These are phyloP conservation scores for Diaporthe australafricana DNA, from an alignment of 2,329 filamentous ascomycete genomes.

Conservation along the genomic window DNA sequence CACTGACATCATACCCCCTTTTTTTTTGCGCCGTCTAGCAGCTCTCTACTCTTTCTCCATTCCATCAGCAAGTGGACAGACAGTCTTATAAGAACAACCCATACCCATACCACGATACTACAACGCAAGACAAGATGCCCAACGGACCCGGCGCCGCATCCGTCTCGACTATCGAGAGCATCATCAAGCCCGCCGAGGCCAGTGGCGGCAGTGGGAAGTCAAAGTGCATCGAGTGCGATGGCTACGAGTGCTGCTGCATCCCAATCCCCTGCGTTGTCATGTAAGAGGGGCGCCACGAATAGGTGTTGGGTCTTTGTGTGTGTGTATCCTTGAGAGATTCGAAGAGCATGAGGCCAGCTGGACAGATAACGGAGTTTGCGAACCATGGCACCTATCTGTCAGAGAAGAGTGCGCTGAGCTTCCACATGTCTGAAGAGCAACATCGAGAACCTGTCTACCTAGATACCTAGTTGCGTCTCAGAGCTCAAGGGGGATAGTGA, in stretches of 20 bases:
- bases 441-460: too few relatives aligned
- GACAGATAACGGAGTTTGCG: too few relatives aligned
- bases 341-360: neutral
- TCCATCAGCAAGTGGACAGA: neutral
- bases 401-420: neutral
- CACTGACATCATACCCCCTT: constrained; percentile 21
- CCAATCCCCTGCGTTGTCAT: constrained; percentile 63
- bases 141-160: constrained; percentile 63
- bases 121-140: constrained; percentile 40
- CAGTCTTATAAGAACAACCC: neutral
- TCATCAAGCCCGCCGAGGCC: constrained; percentile 60
- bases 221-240: constrained; percentile 63
- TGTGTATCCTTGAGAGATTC: neutral
- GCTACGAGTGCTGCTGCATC: constrained; percentile 66
- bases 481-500: neutral
- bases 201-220: constrained; percentile 52
- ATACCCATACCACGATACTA: neutral
- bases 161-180: constrained; percentile 60
- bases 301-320: neutral
- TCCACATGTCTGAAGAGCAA: neutral
- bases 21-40: neutral
- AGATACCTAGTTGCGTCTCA: too few relatives aligned
- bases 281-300: constrained; percentile 44
- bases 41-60: too few relatives aligned
- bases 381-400: neutral